These are phyloP conservation scores for Penicillium corylophilum DNA, from an alignment of 2,329 filamentous ascomycete genomes.

Conservation along the genomic window DNA sequence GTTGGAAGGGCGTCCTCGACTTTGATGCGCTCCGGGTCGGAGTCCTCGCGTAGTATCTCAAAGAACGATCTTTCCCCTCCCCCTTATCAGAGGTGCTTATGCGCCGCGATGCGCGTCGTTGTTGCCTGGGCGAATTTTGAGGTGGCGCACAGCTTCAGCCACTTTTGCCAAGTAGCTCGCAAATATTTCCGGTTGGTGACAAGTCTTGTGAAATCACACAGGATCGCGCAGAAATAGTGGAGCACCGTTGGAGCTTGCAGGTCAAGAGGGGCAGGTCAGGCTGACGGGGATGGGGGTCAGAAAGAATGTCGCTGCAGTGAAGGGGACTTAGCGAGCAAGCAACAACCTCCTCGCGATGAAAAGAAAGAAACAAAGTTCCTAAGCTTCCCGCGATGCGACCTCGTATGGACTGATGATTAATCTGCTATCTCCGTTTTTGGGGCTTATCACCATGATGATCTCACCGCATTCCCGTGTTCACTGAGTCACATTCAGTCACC, in stretches of 20 bases:
- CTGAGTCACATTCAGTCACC: neutral
- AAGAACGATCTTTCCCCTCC: neutral
- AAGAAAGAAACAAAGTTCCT: neutral
- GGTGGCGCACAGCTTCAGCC: neutral
- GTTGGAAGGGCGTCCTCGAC: neutral
- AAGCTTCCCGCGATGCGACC: neutral
- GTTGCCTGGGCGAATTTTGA: neutral
- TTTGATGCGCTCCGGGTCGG: neutral
- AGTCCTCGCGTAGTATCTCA: neutral
- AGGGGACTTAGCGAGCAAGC: too few relatives aligned
- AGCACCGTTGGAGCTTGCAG: neutral
- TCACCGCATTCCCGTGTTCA: neutral
- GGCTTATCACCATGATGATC: conserved; percentile 9
- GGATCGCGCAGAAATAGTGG: neutral
- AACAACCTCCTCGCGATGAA: too few relatives aligned
- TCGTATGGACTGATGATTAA: conserved; percentile 2
- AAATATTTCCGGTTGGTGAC: neutral
- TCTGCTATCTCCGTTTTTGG: conserved; percentile 9
- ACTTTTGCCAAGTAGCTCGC: neutral
- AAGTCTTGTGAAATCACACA: neutral
- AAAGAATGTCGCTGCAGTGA: neutral
- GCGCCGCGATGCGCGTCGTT: neutral
- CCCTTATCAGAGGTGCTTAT: neutral
- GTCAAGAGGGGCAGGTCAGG: neutral
- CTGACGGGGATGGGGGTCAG: neutral